Percentiles rank a stretch among this genome's conserved stretches.
phyloP scores from a whole-genome alignment of 2,329 filamentous ascomycete genomes.

The Alternaria gansuensis region DNA sequence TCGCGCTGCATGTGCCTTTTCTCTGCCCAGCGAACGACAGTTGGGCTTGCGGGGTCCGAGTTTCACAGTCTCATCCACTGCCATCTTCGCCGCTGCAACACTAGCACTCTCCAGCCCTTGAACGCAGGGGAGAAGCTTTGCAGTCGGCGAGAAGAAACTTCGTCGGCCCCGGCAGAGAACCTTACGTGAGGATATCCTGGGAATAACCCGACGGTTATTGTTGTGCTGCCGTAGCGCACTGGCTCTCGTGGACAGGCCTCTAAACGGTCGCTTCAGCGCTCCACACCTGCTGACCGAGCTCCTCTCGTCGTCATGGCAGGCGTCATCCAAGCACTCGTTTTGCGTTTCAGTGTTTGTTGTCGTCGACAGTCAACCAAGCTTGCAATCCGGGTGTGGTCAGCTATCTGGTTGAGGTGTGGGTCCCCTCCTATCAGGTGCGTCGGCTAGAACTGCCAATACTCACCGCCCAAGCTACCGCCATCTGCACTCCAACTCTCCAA shows the following conservation, averaged over 20 bases:
- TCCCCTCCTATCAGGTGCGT: slow-evolving; percentile 11
- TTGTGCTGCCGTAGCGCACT: slow-evolving; percentile 10
- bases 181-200: not conserved
- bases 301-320: slow-evolving; percentile 6
- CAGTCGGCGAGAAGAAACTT: slow-evolving; percentile 6
- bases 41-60: slow-evolving; percentile 9
- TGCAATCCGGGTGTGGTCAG: not conserved
- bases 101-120: not conserved
- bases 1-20: not conserved
- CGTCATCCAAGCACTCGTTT: slow-evolving; percentile 11
- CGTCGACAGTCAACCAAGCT: not conserved
- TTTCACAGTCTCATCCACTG: slow-evolving; percentile 4
- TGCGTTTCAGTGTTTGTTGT: slow-evolving; percentile 5
- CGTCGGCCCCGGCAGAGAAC: not conserved
- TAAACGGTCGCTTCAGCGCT: slow-evolving; percentile 19
- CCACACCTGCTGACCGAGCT: slow-evolving; percentile 5
- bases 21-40: slow-evolving; percentile 4
- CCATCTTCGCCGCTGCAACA: not conserved
- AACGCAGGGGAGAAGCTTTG: slow-evolving; percentile 2
- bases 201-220: slow-evolving; percentile 15
- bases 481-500: not conserved
- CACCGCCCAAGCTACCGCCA: not conserved
- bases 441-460: slow-evolving; percentile 5
- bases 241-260: slow-evolving; percentile 10
- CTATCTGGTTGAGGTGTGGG: slow-evolving; percentile 2